phyloP scores from a whole-genome alignment of 2,329 filamentous ascomycete species.

The Penicillium janthinellum region DNA sequence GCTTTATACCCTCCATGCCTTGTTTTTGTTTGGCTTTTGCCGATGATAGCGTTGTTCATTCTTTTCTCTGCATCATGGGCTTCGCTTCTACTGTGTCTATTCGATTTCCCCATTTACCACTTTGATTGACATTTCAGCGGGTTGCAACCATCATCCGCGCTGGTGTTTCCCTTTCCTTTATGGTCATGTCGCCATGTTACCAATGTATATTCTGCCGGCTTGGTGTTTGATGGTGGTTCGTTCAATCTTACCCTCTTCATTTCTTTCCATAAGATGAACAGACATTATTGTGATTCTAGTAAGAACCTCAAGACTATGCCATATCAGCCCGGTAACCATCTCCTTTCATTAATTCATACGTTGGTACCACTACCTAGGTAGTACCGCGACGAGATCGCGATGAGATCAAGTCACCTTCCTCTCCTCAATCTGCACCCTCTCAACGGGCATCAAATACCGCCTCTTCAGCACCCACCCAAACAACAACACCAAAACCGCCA shows the following conservation, averaged over 20 bases:
- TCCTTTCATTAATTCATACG: no score
- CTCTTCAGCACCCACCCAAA: conserved; percentile 24
- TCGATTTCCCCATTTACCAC: neutral
- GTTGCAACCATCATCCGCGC: neutral
- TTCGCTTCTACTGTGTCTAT: conserved; percentile 8
- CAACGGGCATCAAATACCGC: conserved; percentile 3
- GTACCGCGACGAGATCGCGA: no score
- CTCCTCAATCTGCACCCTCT: conserved; percentile 8
- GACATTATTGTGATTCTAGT: conserved; percentile 10
- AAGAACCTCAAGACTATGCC: neutral
- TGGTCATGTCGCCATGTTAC: conserved; percentile 20
- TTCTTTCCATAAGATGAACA: conserved; percentile 6
- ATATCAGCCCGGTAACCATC: no score
- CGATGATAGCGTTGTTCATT: conserved; percentile 21
- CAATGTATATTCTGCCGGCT: conserved; percentile 17
- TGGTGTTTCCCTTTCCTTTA: conserved; percentile 12
- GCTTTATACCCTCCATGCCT: conserved; percentile 28
- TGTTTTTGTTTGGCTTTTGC: conserved; percentile 9
- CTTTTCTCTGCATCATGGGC: conserved; percentile 4
- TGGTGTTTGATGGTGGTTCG: conserved; percentile 16
- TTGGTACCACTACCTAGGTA: no score
- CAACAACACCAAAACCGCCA: conserved; percentile 14
- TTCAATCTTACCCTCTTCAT: neutral
- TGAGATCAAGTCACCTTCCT: conserved; percentile 10
- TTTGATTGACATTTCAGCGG: neutral